Evolutionary conservation across 2,329 filamentous ascomycete species (phyloP).

Genomic region (Penicillium griseofulvum): DNA sequence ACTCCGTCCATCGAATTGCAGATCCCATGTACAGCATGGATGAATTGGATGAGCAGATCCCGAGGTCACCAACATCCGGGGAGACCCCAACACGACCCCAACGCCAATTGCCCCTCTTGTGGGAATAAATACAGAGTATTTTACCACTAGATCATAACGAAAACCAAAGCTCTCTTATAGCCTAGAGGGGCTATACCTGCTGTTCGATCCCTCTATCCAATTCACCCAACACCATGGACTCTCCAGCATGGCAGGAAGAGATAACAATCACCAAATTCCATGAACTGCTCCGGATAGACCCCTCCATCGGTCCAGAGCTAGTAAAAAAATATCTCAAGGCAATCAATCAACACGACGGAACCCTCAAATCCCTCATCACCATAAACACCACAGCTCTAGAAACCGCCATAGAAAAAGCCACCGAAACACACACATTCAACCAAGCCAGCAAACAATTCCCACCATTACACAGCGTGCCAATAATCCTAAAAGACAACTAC

Average conservation of each 20-base stretch:
- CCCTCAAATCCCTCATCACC: constrained; percentile 57
- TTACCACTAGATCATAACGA: too few species aligned
- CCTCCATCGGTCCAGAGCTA: constrained; percentile 55
- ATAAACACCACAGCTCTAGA: constrained; percentile 50
- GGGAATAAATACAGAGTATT: too few species aligned
- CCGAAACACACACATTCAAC: constrained; percentile 10
- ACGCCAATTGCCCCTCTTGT: not conserved
- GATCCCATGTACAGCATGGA: not conserved
- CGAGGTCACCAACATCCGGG: not conserved
- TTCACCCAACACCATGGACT: not conserved
- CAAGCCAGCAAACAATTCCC: constrained; percentile 4
- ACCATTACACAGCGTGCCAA: constrained; percentile 58
- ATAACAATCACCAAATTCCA: constrained; percentile 60
- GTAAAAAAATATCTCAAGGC: constrained; percentile 57
- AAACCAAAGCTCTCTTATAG: too few species aligned
- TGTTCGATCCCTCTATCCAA: not conserved
- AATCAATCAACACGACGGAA: constrained; percentile 57
- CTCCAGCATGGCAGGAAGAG: constrained; percentile 54
- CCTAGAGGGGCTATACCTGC: too few species aligned
- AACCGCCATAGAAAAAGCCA: constrained; percentile 53
- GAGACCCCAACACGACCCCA: not conserved
- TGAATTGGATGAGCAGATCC: not conserved
- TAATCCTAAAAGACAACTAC: constrained; percentile 65
- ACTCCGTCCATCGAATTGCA: not conserved
- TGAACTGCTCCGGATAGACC: constrained; percentile 52